phyloP scores from a whole-genome alignment of 768 basidiomycete species.

The Hericium rajendrae region DNA sequence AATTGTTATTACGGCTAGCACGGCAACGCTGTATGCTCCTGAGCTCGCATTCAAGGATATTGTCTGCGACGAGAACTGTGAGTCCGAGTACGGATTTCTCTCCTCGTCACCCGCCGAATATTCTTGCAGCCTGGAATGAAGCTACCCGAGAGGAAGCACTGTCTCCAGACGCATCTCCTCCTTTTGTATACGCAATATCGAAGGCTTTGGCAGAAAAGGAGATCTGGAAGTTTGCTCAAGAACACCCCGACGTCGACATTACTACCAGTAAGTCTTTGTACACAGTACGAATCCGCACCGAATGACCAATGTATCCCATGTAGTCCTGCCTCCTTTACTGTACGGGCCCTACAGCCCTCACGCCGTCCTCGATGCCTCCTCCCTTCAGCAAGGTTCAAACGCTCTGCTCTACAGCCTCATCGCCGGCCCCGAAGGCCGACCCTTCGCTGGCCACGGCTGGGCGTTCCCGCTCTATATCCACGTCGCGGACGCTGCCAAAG shows the following conservation, averaged over 20 bases:
- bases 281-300: background rate
- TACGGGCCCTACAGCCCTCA: background rate
- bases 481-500: background rate
- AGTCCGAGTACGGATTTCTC: background rate
- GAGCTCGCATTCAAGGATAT: background rate
- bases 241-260: slow-evolving; percentile 1
- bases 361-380: background rate
- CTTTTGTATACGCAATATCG: background rate
- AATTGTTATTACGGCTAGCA: background rate
- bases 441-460: background rate
- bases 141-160: background rate
- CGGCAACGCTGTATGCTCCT: background rate
- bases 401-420: background rate
- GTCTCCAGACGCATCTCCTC: background rate
- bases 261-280: background rate
- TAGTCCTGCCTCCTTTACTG: background rate
- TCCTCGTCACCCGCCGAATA: background rate
- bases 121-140: background rate
- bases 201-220: background rate
- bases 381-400: background rate
- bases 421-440: background rate
- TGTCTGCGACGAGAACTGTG: background rate
- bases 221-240: background rate
- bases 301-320: background rate
- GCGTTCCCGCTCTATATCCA: background rate